Base-by-base conservation (phyloP, 768 basidiomycete genomes). In the Stropharia rugosoannulata region DNA sequence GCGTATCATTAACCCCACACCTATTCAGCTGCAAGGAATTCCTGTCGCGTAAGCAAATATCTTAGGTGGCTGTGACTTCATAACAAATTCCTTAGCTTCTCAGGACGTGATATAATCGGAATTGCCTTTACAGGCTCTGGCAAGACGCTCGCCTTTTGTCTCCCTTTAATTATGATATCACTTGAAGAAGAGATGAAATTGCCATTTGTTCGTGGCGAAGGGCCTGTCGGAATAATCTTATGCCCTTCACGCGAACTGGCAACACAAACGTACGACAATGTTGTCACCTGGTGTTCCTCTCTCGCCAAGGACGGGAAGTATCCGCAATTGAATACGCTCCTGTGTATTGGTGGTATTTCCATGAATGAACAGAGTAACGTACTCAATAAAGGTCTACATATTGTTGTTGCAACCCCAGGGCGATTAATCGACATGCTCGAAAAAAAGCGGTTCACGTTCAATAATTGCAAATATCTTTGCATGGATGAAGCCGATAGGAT, bases 401-500 rank as follows among this genome's bases (percentile, higher is more conserved):
- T 98, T 62, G 93, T 97, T 48, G 91, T 98, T 22, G 97, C 97
- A 2, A 99, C 97, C 0, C 97, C 97, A 0, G 97, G 97, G 15
- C 83, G 97, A 49, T 77, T 98, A 51, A 98, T 98, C 59, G 97
- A 99, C 71, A 96, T 99, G 93, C 73, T 99, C 60, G 95, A 97
- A 72, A 98, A 98, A 79, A 91, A 85, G 70, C 82, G 86, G 59
- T 91, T 99, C 64, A 93, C 89, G 5, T 89, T 98, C 68, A 89
- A 90, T 58, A 89, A 87, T 59, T 98, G 95, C 87, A 95, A 93
- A 76, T 97, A 85, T 68, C 75, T 99, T 10, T 98, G 95, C 68
- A 95, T 99, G 93, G 97, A 99, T 72, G 97, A 99, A 73, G 97
- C 97, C 0, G 97, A 99, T 73, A 79, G 97, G 56, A 99, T 99